Evolutionary conservation across 2,329 filamentous ascomycete genomes (phyloP), one percentile per base, ranked within the genome.

Genomic region (Microcyclospora pomicola): DNA sequence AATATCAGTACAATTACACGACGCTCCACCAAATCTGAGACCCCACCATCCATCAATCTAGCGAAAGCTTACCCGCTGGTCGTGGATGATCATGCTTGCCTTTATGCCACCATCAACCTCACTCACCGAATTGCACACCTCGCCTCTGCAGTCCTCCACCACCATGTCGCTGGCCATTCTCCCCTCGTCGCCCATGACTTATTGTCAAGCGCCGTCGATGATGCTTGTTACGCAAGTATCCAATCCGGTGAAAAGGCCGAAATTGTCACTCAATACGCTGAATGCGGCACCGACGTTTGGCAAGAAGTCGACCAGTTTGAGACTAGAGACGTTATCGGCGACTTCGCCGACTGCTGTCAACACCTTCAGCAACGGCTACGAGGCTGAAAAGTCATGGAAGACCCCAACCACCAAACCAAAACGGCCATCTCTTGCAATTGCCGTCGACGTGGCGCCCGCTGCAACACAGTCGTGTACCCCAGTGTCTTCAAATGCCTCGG

Each of bases 361-460:
- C 55, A 78, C 74, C 36, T 75, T 75, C 51, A 67, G 62, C 48
- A 78, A 78, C 57, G 68, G 71, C 36, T 75, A 73, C 47, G 66
- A 72, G 31, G 52, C 59, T 30, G 46, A 55, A n/a, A 54, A 37
- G 16, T 28, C 35, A n/a, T 51, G 15, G 54, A 44, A 28, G 34
- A 27, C 31, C 28, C 6, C 33, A 19, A 29, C 31, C n/a, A 31
- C n/a, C 14, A 38, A 37, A 38, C 37, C 36, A n/a, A 37, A 39
- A 33, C 44, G 42, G 42, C 65, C 38, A 46, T 59, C 31, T 59
- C 58, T 41, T 57, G 62, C 37, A 55, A 48, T 44, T 42, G 33
- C 43, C n/a, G 49, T 41, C 1, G 31, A 16, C 19, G 42, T 47
- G 2, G 29, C 52, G 27, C 50, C 56, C 11, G 41, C 54, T 31